phyloP scores from a whole-genome alignment of 2,329 filamentous ascomycete genomes.

The Aspergillus ibericus region DNA sequence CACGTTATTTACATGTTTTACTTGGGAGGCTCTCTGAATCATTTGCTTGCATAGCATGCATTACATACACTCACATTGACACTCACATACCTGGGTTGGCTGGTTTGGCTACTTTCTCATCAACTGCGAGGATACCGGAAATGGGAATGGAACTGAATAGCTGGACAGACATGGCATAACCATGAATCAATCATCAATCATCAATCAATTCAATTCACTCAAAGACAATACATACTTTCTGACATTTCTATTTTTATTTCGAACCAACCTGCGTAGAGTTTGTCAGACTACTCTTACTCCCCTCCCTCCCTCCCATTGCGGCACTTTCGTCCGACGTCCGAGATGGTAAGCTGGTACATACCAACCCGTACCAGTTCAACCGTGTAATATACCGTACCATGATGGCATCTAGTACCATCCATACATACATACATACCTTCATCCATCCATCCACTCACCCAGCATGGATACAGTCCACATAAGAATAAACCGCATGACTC shows the following conservation, averaged over 20 bases:
- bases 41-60: conserved; percentile 7
- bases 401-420: background rate
- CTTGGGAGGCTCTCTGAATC: conserved; percentile 6
- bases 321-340: background rate
- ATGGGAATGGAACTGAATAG: background rate
- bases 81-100: background rate
- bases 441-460: background rate
- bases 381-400: background rate
- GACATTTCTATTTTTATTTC: too few relatives aligned
- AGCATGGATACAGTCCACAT: background rate
- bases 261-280: too few relatives aligned
- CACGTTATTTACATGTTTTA: background rate
- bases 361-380: background rate
- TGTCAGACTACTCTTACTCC: too few relatives aligned
- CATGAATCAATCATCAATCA: background rate
- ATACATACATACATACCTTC: background rate
- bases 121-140: background rate
- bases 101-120: background rate
- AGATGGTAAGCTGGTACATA: too few relatives aligned
- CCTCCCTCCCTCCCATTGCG: background rate
- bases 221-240: too few relatives aligned
- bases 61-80: background rate
- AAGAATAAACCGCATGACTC: background rate
- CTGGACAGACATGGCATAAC: too few relatives aligned
- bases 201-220: background rate